Conservation (phyloP, 768 basidiomycete genomes). For the Calocera cornea region DNA sequence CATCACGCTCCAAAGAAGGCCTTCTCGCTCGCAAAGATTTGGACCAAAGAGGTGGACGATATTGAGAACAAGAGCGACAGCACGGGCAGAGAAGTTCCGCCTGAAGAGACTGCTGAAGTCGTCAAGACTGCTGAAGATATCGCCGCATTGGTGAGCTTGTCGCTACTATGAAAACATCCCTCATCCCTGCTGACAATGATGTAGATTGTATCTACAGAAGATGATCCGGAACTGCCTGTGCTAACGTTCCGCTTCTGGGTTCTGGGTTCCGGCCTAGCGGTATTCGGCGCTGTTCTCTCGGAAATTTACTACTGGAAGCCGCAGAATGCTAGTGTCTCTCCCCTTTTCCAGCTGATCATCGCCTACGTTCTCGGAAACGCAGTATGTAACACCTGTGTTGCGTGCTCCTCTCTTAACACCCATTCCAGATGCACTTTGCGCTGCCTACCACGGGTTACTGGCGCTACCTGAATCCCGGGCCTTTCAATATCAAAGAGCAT, state of each 20-base stretch:
- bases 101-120: constrained; percentile 19
- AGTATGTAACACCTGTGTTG: constrained; percentile 35
- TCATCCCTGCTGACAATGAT: not conserved
- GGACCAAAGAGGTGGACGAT: not conserved
- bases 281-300: constrained; percentile 30
- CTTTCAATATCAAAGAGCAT: constrained; percentile 53
- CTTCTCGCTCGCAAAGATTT: not conserved
- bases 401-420: not conserved
- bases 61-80: not conserved
- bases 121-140: constrained; percentile 35
- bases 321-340: constrained; percentile 40
- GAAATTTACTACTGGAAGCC: constrained; percentile 19
- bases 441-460: constrained; percentile 36
- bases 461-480: constrained; percentile 48
- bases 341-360: constrained; percentile 43
- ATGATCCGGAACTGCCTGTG: constrained; percentile 37
- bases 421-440: constrained; percentile 20
- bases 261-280: constrained; percentile 37
- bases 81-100: not conserved
- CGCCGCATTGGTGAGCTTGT: constrained; percentile 26
- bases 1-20: not conserved
- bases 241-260: constrained; percentile 38
- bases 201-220: constrained; percentile 36
- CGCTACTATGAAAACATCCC: not conserved
- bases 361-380: constrained; percentile 40